These are phyloP conservation scores for Candida schatavii DNA, from an alignment of 805 yeast genomes.

Conservation along the genomic window DNA sequence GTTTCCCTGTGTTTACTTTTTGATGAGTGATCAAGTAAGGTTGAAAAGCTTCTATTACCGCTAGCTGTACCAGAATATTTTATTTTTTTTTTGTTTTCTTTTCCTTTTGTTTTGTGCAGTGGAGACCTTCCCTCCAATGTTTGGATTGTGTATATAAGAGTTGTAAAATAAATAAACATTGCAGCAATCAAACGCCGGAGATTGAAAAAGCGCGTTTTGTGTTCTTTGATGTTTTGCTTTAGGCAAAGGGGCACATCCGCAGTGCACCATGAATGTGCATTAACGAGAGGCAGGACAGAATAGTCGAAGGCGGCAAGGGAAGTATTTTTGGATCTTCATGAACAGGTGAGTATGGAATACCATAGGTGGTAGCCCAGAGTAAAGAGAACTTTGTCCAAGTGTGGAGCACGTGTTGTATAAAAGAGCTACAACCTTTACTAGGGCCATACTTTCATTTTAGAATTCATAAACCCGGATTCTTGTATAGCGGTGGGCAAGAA, in stretches of 20 bases:
- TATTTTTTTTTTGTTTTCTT: slow-evolving; percentile 1
- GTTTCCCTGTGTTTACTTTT: too few relatives aligned
- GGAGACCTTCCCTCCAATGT: not conserved
- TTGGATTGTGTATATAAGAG: not conserved
- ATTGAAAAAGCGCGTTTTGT: not conserved
- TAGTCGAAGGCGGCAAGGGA: not conserved
- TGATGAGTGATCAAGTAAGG: not conserved
- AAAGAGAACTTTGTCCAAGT: too few relatives aligned
- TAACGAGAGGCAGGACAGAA: not conserved
- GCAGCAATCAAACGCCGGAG: not conserved
- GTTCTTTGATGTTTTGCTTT: too few relatives aligned
- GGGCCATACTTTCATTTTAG: too few relatives aligned
- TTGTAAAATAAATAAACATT: not conserved
- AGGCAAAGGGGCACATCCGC: too few relatives aligned
- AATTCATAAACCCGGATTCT: too few relatives aligned
- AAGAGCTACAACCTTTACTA: too few relatives aligned
- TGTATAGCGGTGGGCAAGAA: too few relatives aligned
- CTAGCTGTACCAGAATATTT: not conserved
- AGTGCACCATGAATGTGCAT: not conserved
- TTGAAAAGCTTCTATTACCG: not conserved
- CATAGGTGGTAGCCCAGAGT: too few relatives aligned
- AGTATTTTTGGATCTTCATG: not conserved
- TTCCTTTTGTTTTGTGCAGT: not conserved
- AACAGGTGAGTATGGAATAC: too few relatives aligned
- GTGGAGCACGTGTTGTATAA: too few relatives aligned